phyloP scores from a whole-genome alignment of 2,329 filamentous ascomycete species.

The Trichoderma guizhouense region DNA sequence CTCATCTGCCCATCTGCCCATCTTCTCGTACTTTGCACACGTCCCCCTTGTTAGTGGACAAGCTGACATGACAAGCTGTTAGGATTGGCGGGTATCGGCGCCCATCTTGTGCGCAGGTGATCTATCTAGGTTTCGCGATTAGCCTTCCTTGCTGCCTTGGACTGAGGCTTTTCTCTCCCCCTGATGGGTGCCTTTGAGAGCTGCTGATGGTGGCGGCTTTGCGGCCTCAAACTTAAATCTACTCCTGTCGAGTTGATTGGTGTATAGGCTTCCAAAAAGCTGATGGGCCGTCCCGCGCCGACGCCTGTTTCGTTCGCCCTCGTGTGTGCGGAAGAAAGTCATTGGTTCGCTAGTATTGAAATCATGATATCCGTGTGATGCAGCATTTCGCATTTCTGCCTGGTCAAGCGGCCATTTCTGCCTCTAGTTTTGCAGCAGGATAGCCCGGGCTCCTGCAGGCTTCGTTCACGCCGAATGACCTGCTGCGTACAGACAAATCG shows the following conservation, averaged over 20 bases:
- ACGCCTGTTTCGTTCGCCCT: background rate
- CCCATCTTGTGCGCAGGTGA: background rate
- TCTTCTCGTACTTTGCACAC: background rate
- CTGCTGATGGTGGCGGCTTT: background rate
- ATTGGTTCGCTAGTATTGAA: background rate
- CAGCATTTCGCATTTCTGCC: background rate
- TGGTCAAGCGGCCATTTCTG: background rate
- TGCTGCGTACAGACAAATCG: background rate
- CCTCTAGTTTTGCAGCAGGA: background rate
- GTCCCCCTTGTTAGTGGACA: background rate
- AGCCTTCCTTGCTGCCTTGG: background rate
- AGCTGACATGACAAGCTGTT: background rate
- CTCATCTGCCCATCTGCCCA: background rate
- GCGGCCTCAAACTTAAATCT: background rate
- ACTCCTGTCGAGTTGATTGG: background rate
- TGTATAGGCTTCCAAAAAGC: background rate
- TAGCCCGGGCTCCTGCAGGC: background rate
- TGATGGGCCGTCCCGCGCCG: conserved; percentile 11
- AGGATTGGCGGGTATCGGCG: conserved; percentile 3
- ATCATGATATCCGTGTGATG: background rate
- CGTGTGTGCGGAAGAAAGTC: background rate
- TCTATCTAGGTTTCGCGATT: background rate
- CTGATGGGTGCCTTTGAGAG: background rate
- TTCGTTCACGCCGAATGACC: background rate
- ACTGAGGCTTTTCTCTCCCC: background rate